Percentiles rank a stretch among this genome's conserved stretches.
phyloP scores from a whole-genome alignment of 2,329 filamentous ascomycete species.

The Penicillium sp. region DNA sequence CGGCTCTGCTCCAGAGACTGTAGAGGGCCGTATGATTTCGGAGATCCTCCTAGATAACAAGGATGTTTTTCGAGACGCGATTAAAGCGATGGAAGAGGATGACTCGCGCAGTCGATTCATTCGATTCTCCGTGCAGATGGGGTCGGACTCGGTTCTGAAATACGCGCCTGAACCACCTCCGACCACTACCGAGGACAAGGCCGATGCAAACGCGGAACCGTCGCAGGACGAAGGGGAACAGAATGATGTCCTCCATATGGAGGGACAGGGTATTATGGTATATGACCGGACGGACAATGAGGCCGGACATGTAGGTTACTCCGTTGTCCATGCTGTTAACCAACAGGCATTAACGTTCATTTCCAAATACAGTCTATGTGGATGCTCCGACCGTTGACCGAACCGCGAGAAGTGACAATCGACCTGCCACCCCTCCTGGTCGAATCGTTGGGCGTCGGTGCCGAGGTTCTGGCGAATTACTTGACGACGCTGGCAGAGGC shows the following conservation, averaged over 20 bases:
- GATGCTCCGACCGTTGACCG: conserved; percentile 93
- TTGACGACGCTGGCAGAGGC: conserved; percentile 83
- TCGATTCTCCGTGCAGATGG: conserved; percentile 68
- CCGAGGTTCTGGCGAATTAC: conserved; percentile 90
- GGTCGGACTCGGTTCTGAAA: conserved; percentile 62
- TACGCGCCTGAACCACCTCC: conserved; percentile 35
- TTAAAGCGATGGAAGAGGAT: conserved; percentile 85
- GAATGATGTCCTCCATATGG: conserved; percentile 65
- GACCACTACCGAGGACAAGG: conserved; percentile 16
- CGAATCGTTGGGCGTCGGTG: conserved; percentile 87
- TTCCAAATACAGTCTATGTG: conserved; percentile 74
- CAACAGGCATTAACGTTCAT: background rate
- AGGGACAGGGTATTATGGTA: conserved; percentile 97
- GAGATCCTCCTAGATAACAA: conserved; percentile 78
- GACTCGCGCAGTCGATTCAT: conserved; percentile 89
- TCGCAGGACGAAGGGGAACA: conserved; percentile 39
- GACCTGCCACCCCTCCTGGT: conserved; percentile 85
- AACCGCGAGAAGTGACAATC: conserved; percentile 88
- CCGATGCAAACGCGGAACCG: conserved; percentile 30
- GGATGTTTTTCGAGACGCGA: conserved; percentile 71
- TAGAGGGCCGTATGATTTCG: conserved; percentile 71
- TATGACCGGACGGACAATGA: conserved; percentile 82
- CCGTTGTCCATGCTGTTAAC: background rate
- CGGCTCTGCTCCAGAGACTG: conserved; percentile 66
- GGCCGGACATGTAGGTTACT: conserved; percentile 71